phyloP scores from a whole-genome alignment of 371 early-diverging fungal genomes.

The Circinella umbellata region DNA sequence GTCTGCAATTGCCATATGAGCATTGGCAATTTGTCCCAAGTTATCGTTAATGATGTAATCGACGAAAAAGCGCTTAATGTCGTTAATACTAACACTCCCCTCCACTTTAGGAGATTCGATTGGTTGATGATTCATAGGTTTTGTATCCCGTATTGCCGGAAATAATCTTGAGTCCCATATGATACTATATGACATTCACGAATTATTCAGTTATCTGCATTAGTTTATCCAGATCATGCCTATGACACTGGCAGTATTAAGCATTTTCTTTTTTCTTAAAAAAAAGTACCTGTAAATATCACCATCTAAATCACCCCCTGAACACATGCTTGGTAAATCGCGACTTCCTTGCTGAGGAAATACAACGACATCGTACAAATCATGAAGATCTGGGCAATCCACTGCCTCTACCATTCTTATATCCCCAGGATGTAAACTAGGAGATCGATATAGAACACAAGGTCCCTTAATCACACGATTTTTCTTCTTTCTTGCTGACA shows the following conservation, averaged over 20 bases:
- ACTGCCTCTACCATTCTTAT: constrained; percentile 68
- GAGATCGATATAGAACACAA: constrained; percentile 65
- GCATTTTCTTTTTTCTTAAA: not conserved
- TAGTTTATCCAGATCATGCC: too few species aligned
- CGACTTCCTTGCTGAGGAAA: constrained; percentile 73
- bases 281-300: constrained; percentile 58
- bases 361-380: constrained; percentile 75
- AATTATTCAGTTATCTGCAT: too few species aligned
- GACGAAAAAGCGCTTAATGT: constrained; percentile 65
- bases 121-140: constrained; percentile 34
- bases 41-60: constrained; percentile 65
- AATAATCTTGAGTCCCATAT: constrained; percentile 68
- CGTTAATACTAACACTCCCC: constrained; percentile 33
- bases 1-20: constrained; percentile 68
- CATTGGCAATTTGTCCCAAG: constrained; percentile 68
- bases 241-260: too few species aligned
- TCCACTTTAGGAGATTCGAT: not conserved
- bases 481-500: constrained; percentile 10
- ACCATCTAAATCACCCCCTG: constrained; percentile 84
- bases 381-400: constrained; percentile 54
- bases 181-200: constrained; percentile 30
- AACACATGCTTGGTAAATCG: constrained; percentile 72
- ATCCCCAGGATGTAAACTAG: constrained; percentile 82
- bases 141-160: not conserved
- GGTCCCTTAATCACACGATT: constrained; percentile 41